These are phyloP conservation scores for Rhodotorula babjevae DNA, from an alignment of 768 basidiomycete genomes.

Conservation along the genomic window DNA sequence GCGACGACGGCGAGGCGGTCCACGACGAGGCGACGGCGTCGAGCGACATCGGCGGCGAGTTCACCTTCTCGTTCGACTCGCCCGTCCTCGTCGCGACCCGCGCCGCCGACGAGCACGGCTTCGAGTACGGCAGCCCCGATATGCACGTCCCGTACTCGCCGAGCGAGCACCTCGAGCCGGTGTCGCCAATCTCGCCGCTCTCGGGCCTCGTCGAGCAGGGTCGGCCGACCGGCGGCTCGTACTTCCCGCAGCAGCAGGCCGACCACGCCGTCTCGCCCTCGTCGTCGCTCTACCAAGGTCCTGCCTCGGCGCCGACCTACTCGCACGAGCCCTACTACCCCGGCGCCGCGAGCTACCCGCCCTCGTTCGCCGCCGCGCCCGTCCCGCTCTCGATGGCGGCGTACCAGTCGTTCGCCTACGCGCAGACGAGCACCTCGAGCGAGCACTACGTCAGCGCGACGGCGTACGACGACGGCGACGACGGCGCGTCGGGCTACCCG, in stretches of 20 bases:
- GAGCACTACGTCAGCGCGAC: not conserved
- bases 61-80: constrained; percentile 1
- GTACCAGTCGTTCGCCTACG: not conserved
- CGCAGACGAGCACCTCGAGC: not conserved
- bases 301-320: not conserved
- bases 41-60: not conserved
- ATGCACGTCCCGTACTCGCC: not conserved
- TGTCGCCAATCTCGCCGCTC: not conserved
- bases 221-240: not conserved
- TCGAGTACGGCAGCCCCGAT: not conserved
- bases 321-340: not conserved
- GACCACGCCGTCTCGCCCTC: not conserved
- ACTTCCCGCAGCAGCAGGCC: not conserved
- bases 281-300: no score
- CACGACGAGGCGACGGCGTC: not conserved
- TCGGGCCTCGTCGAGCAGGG: not conserved
- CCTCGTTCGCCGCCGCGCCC: not conserved
- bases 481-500: not conserved
- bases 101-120: not conserved
- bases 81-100: not conserved
- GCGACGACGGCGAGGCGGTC: no score
- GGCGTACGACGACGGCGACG: not conserved
- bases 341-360: not conserved
- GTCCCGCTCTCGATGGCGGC: not conserved
- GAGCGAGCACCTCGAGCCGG: not conserved